These are phyloP conservation scores for Moesziomyces sp. DNA, from an alignment of 1,284 basidiomycete genomes.

Conservation along the genomic window DNA sequence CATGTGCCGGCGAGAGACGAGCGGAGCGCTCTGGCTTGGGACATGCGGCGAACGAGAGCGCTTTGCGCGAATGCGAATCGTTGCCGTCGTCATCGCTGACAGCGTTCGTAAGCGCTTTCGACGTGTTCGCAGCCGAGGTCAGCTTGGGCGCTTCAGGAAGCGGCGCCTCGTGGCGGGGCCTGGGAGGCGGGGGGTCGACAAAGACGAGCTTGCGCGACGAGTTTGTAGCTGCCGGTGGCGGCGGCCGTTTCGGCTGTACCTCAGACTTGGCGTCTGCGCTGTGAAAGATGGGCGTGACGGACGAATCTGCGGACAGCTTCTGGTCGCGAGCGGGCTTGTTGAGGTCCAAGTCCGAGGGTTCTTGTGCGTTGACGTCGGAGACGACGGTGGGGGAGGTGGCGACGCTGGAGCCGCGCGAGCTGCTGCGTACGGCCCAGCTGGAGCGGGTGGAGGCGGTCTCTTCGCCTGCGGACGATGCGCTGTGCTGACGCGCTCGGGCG, in stretches of 20 bases:
- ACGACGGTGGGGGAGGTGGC: slow-evolving; percentile 28
- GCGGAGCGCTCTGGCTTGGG: slow-evolving; percentile 32
- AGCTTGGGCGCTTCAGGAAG: too few species aligned
- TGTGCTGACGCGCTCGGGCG: slow-evolving; percentile 21
- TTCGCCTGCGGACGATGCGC: slow-evolving; percentile 44
- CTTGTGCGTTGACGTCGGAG: slow-evolving; percentile 8
- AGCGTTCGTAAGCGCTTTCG: not conserved
- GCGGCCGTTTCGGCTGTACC: slow-evolving; percentile 2
- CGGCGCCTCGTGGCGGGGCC: not conserved
- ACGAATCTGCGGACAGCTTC: not conserved
- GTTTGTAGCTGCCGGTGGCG: not conserved
- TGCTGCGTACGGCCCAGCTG: slow-evolving; percentile 37
- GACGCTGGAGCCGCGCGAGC: slow-evolving; percentile 26
- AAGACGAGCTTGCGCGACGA: slow-evolving; percentile 27
- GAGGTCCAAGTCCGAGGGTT: slow-evolving; percentile 1
- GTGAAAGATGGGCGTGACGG: slow-evolving; percentile 17
- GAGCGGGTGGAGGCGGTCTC: slow-evolving; percentile 45
- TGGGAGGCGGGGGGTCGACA: slow-evolving; percentile 30
- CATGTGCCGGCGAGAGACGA: slow-evolving; percentile 20
- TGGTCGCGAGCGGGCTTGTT: slow-evolving; percentile 3
- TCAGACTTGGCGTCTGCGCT: not conserved
- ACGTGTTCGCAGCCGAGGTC: not conserved
- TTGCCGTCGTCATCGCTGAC: slow-evolving; percentile 10
- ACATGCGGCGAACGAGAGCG: slow-evolving; percentile 35
- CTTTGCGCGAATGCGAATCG: slow-evolving; percentile 8